phyloP scores from a whole-genome alignment of 2,329 filamentous ascomycete genomes.

The Aspergillus sp. region DNA sequence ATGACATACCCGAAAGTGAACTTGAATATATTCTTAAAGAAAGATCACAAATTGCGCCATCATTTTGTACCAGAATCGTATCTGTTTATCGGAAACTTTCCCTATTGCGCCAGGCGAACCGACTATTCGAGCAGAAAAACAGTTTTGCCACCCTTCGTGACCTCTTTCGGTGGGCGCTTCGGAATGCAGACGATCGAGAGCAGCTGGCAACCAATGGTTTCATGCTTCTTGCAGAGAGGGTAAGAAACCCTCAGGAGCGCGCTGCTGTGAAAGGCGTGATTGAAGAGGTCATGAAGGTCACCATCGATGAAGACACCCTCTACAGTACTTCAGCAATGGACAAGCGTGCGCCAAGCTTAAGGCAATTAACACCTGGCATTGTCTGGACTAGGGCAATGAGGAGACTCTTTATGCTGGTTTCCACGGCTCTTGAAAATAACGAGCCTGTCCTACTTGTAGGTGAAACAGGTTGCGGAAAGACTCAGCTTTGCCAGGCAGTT shows the following conservation, averaged over 20 bases:
- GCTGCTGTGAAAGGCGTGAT: slow-evolving; percentile 82
- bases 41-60: slow-evolving; percentile 83
- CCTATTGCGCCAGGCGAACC: slow-evolving; percentile 79
- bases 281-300: slow-evolving; percentile 85
- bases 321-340: slow-evolving; percentile 65
- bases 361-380: slow-evolving; percentile 49
- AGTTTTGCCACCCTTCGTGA: slow-evolving; percentile 96
- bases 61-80: slow-evolving; percentile 88
- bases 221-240: slow-evolving; percentile 92
- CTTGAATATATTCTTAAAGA: slow-evolving; percentile 87
- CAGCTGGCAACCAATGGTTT: slow-evolving; percentile 90
- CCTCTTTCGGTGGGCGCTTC: slow-evolving; percentile 89
- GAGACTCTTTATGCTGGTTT: slow-evolving; percentile 84
- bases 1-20: slow-evolving; percentile 95
- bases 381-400: slow-evolving; percentile 98
- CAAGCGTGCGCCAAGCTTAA: slow-evolving; percentile 52
- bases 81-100: slow-evolving; percentile 92
- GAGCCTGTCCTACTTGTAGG: slow-evolving; percentile 94
- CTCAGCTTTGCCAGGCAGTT: slow-evolving; percentile 89
- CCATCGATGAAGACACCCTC: slow-evolving; percentile 69
- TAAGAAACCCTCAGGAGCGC: slow-evolving; percentile 86
- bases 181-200: slow-evolving; percentile 79
- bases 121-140: slow-evolving; percentile 94
- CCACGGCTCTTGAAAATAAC: slow-evolving; percentile 79
- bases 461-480: slow-evolving; percentile 97